Base-by-base conservation (phyloP, 441 rosid genomes). In the Daphne laureola region DNA sequence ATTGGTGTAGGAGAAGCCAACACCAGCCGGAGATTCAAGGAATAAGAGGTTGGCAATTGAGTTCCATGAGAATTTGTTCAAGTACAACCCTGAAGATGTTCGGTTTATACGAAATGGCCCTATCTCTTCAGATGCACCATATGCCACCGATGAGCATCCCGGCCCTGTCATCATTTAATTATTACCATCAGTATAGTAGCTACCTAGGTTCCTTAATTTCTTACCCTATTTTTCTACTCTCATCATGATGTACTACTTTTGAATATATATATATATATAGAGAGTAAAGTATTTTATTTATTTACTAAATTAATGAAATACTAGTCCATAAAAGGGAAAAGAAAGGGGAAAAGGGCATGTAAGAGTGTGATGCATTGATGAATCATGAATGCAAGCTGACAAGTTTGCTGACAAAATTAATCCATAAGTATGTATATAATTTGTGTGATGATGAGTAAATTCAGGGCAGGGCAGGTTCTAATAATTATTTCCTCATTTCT, bases 101-200 rank as follows among this genome's bases (percentile, higher is more conserved):
- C 67, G 82, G 73, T 81, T 84, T 25, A 94, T 79, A 73, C 90
- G 75, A 54, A 90, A 93, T n/a, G 99, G 98, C 44, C 87, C 90
- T 18, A 86, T 81, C 68, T 78, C 95, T 76, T 87, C 94, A 17
- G 85, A 79, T 52, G 98, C 93, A n/a, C 98, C 98, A 61, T 87
- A 93, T 31, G 96, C 98, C 73, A 90, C 88, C 2, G 98, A 93
- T 12, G 98, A 93, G 79, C 98, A 93, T 17, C 98, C 98, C 11
- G 97, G 87, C 41, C 84, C 92, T 83, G 66, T 21, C 25, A 2
- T 21, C 25, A 21, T 21, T 21, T 18, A 18, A 18, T 18, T 21
- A 21, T 21, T 21, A 21, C 3, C 25, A n/a, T n/a, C n/a, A n/a
- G n/a, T n/a, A n/a, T n/a, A n/a, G n/a, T n/a, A n/a, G n/a, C n/a